Percentiles rank a stretch among this genome's conserved stretches.
Conservation (phyloP, 441 rosid genomes). For the Manihot esculenta region DNA sequence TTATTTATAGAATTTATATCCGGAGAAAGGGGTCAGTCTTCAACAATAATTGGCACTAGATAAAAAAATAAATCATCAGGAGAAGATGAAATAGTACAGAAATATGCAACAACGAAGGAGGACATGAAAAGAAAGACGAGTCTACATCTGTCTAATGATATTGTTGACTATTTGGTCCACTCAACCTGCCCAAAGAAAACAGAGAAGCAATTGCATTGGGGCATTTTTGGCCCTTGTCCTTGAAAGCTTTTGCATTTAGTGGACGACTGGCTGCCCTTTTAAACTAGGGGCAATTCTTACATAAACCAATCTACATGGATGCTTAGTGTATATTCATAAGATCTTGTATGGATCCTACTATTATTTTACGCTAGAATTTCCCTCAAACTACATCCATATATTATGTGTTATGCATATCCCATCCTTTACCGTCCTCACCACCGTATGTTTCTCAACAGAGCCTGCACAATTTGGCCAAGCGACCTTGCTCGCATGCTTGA, state of each 20-base stretch:
- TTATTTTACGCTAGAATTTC: too few relatives aligned
- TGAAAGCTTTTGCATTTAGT: constrained; percentile 25
- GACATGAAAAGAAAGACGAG: constrained; percentile 52
- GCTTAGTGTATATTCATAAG: too few relatives aligned
- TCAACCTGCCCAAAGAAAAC: constrained; percentile 27
- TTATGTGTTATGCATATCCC: too few relatives aligned
- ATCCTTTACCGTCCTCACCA: too few relatives aligned
- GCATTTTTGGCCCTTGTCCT: constrained; percentile 26
- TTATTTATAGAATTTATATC: constrained; percentile 16
- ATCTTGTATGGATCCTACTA: too few relatives aligned
- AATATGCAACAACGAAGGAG: neutral
- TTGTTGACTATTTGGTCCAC: constrained; percentile 49
- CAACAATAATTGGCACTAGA: constrained; percentile 13
- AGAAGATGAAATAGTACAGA: neutral
- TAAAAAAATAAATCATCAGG: neutral
- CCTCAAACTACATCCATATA: constrained; percentile 35
- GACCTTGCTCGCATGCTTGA: neutral
- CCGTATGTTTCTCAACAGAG: too few relatives aligned
- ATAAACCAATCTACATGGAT: too few relatives aligned
- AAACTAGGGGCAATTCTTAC: too few relatives aligned
- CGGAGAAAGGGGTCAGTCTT: constrained; percentile 3
- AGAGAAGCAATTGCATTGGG: constrained; percentile 26
- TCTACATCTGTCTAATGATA: constrained; percentile 47
- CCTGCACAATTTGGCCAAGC: constrained; percentile 21
- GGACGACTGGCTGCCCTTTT: constrained; percentile 25